Base-by-base conservation (phyloP, 2,329 filamentous ascomycete species). In the Fonsecaea pugnacius region DNA sequence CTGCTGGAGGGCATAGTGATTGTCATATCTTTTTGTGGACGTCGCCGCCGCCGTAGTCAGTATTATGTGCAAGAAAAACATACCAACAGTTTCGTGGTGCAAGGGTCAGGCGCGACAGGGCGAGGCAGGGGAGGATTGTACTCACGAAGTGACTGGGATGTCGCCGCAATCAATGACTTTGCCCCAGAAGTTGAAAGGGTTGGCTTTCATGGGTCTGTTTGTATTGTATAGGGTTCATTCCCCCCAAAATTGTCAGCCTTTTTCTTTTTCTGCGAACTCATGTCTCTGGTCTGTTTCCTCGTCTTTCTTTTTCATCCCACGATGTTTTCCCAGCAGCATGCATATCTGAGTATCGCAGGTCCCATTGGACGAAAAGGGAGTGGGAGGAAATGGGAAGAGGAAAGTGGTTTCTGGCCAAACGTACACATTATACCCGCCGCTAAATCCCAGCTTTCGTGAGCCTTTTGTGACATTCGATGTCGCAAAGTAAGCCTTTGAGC, bases 111-210 rank as follows among this genome's bases (percentile, higher is more conserved):
- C 40, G 16, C 9, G 27, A 62, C 27, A 58, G 55, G 40, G 36
- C 9, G 8, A 30, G 8, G 40, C 38, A 32, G 5, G 5, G 1
- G 32, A 30, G 4, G 30, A 51, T 30, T 12, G 8, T 16, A 76
- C 87, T 78, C 82, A 92, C 86, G 90, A 93, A 10, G 90, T 94
- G 2, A 95, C 91, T 0, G 91, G 91, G 55, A 94, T 91, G 73
- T 95, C 91, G 65, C 91, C 91, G 74, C 91, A 95, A 75, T 95
- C 91, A 1, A 95, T 78, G 2, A 95, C 86, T 56, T 85, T 91
- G 8, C 92, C 89, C 85, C 91, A 94, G 72, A 85, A 89, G 74
- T 89, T 87, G 80, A 95, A 95, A 0, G 91, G 90, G 76, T 95
- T 94, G 24, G 89, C 89, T 32, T 85, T 82, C 14, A 96, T 80